Evolutionary conservation across 139 green algal genomes (phyloP).

Genomic region (Ettlia oleoabundans): DNA sequence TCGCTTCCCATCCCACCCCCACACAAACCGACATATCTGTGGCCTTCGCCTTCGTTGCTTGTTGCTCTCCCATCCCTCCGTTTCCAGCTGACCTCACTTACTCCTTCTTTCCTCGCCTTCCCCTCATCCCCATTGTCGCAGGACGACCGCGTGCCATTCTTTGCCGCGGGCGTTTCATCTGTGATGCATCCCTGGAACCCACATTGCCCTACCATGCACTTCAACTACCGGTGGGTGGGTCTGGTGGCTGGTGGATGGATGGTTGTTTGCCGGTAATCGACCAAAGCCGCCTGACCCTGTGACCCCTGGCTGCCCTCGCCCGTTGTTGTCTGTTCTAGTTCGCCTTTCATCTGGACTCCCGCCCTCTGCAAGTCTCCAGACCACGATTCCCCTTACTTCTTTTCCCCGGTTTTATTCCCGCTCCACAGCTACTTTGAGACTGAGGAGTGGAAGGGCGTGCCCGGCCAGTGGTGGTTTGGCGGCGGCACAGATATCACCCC

Average conservation of each 20-base stretch:
- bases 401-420: neutral
- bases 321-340: no score
- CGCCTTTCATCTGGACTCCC: neutral
- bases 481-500: slow-evolving; percentile 99
- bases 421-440: slow-evolving; percentile 95
- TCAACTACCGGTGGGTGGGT: slow-evolving; percentile 94
- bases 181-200: slow-evolving; percentile 99
- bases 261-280: no score
- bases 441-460: slow-evolving; percentile 92
- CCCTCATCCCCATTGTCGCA: neutral
- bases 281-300: no score
- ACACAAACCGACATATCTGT: no score
- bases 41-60: neutral
- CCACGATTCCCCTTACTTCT: neutral
- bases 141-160: slow-evolving; percentile 92
- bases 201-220: slow-evolving; percentile 98
- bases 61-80: neutral
- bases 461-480: slow-evolving; percentile 98
- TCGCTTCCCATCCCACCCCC: no score
- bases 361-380: neutral
- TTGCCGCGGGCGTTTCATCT: slow-evolving; percentile 94
- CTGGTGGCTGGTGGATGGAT: neutral
- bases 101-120: neutral
- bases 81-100: neutral
- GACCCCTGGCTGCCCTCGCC: no score